Base-by-base conservation (phyloP, 2,329 filamentous ascomycete genomes). In the Aureobasidium sp. region DNA sequence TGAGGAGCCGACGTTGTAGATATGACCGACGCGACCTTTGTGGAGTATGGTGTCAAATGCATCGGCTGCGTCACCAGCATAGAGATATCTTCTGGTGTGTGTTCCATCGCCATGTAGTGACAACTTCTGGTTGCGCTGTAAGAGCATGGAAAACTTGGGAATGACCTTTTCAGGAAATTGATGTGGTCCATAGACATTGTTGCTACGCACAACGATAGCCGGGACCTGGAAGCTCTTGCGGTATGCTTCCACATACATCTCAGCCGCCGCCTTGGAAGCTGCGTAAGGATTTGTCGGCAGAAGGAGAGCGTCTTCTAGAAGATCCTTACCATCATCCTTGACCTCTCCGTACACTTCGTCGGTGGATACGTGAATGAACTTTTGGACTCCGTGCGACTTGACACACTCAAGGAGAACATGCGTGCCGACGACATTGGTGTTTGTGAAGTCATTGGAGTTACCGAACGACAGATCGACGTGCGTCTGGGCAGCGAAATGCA, bases 321-420 rank as follows among this genome's bases (percentile, higher is more conserved):
- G 74, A 69, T 90, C 88, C 64, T 88, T 87, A 3, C 86, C 86
- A 39, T 85, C 87, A 57, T 87, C 84, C 63, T 84, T 84, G 63
- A 90, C 87, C 72, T 93, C 89, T 46, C 90, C 90, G 68, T 93
- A 93, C 1, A 93, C 90, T 76, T 93, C 90, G 71, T 94, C 90
- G 1, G 90, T 93, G 10, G 88, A 91, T 65, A 93, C 85, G 73
- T 93, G 89, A 69, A 93, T 87, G 74, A 93, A 93, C 53, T 87
- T 82, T 67, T 81, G 84, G 70, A 93, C 81, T 46, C 67, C 82
- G 55, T 88, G 82, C 71, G 87, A 87, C 72, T 88, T 87, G 55
- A 88, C 86, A 69, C 87, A 87, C 74, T 94, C 90, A 9, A 93
- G 78, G 63, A 93, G 80, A 41, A 91, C 87, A 72, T 93, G 89